Evolutionary conservation across 2,329 filamentous ascomycete genomes (phyloP), one percentile per base, ranked within the genome.

Genomic region (Microsporum audouinii): DNA sequence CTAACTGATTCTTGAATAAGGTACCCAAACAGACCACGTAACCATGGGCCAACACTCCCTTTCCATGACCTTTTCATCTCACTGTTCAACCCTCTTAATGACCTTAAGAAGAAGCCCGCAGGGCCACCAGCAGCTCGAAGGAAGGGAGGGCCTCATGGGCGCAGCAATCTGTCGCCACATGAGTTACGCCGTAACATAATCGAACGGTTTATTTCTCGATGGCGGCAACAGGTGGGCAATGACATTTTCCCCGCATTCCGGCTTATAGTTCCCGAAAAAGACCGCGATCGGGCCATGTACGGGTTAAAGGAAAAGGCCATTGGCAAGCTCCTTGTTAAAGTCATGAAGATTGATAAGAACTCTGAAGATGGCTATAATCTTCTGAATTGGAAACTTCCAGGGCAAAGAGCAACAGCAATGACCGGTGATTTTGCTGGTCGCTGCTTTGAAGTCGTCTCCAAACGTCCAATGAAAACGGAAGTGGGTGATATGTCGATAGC

Each of bases 161-260:
- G 68, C 6, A 74, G 77, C 6, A 77, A 75, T 3, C 77, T 84
- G 6, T 86, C 85, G 2, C 86, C 89, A 0, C 84, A 92, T 66
- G 91, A 96, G 71, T 82, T 88, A 64, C 84, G 90, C 41, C 83
- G 88, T 0, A 84, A 85, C 67, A 88, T 96, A 66, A 90, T 99
- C 65, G 84, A 91, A 60, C 81, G 87, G 5, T 99, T 96, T 76
- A 89, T 99, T 66, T 82, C 83, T 12, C 82, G 84, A 71, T 99
- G 94, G 94, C 84, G 91, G 43, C 84, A 84, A 61, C 86, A 96
- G 63, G 91, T 96, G 27, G 94, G 94, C 31, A 78, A 89, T 67
- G 94, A 99, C 73, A 89, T 99, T 68, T 97, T 94, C 70, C 94
- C 94, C 0, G 92, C 90, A 1, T 82, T 99, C 73, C 86, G 94